These are phyloP conservation scores for Hygrocybe coccinea DNA, from an alignment of 768 basidiomycete species.

Conservation along the genomic window DNA sequence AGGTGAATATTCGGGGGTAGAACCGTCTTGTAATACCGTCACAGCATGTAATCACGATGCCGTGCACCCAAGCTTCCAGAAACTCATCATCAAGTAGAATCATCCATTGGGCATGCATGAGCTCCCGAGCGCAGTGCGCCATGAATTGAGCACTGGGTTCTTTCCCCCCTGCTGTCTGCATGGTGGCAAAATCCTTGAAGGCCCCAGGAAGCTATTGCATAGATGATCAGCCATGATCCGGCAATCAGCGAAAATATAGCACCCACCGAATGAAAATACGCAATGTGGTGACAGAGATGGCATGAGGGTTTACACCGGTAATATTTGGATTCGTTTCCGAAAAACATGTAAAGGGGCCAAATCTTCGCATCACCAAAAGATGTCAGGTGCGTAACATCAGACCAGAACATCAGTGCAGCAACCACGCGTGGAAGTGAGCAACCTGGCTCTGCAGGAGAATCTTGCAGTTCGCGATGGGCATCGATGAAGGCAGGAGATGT, in stretches of 20 bases:
- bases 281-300: constrained; percentile 34
- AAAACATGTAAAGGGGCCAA: constrained; percentile 39
- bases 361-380: constrained; percentile 31
- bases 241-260: neutral
- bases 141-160: constrained; percentile 16
- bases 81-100: constrained; percentile 14
- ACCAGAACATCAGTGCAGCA: constrained; percentile 8
- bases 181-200: constrained; percentile 21
- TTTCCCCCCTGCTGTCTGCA: neutral
- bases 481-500: neutral
- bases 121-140: constrained; percentile 28
- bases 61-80: constrained; percentile 24
- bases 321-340: constrained; percentile 39
- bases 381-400: constrained; percentile 33
- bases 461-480: constrained; percentile 8
- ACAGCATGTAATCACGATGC: constrained; percentile 24
- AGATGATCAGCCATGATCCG: neutral
- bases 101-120: constrained; percentile 28
- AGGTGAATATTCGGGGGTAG: constrained; percentile 30
- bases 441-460: neutral
- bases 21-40: constrained; percentile 26
- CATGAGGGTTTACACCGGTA: constrained; percentile 23
- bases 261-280: constrained; percentile 35
- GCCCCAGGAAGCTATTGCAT: constrained; percentile 25
- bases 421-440: neutral